Percentiles rank a stretch among this genome's conserved stretches.
phyloP scores from a whole-genome alignment of 495 filamentous ascomycete genomes.

The Neurospora intermedia region DNA sequence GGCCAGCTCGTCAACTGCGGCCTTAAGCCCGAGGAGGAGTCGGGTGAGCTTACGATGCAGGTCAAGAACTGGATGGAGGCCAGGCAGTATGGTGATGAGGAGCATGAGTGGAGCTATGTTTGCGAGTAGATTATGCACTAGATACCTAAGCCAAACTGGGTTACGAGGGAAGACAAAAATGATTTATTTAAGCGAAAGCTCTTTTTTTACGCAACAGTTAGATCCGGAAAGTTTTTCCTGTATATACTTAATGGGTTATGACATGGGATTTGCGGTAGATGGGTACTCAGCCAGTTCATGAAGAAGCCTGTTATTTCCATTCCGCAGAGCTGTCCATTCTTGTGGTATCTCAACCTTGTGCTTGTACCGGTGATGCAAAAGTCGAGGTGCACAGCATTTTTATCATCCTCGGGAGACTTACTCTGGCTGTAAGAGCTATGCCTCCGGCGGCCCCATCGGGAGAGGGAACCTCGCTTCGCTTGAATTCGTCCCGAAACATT shows the following conservation, averaged over 20 bases:
- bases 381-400: not conserved
- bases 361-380: not conserved
- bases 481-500: not conserved
- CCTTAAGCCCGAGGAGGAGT: slow-evolving; percentile 64
- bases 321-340: no score
- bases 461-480: not conserved
- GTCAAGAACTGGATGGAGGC: slow-evolving; percentile 96
- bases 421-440: no score
- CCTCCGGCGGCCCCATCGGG: not conserved
- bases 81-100: slow-evolving; percentile 88
- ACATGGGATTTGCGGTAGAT: not conserved
- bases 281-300: not conserved
- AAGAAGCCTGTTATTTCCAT: not conserved
- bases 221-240: not conserved
- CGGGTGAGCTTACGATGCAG: slow-evolving; percentile 66
- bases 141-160: not conserved
- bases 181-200: not conserved
- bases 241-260: not conserved
- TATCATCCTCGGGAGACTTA: no score
- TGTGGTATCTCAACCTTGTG: no score
- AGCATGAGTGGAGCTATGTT: slow-evolving; percentile 67
- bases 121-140: slow-evolving; percentile 20
- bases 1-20: slow-evolving; percentile 70
- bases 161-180: not conserved
- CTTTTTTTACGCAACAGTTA: no score